Base-by-base conservation (phyloP, 1,139 yeast species). In the Kodamaea sp. region DNA sequence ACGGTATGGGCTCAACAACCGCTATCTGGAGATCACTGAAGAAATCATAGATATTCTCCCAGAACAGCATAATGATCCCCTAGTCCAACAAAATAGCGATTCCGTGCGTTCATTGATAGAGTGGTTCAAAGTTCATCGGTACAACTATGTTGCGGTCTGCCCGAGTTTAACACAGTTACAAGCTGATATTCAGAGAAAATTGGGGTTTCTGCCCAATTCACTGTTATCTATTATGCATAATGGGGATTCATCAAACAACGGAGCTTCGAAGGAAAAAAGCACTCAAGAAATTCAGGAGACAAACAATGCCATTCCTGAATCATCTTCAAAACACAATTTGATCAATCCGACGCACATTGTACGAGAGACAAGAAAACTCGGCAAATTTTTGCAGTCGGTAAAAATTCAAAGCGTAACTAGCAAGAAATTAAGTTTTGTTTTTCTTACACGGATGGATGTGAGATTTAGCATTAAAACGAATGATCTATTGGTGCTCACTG, bases 111-210 rank as follows among this genome's bases (percentile, higher is more conserved):
- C 25, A 5, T 51, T 50, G 29, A 24, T 55, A 1, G 43, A 46
- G 3, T 54, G 61, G 60, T 55, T 56, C 41, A 53, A 44, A 18
- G 27, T 39, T 4, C 46, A 50, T 26, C 46, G 54, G 18, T 59
- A 47, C 33, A 44, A 51, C 16, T 57, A 55, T 26, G 28, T 47
- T 1, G 22, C 49, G 8, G 39, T 31, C 13, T 42, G 45, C 22
- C 36, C 36, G 7, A 27, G 38, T 16, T 5, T 37, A 7, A 7
- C 5, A 3, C 15, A 20, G 3, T 10, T 27, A n/a, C 25, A 24
- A 22, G 21, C 21, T 18, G 21, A 18, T 9, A 18, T 6, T 7
- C 21, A 18, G 21, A 7, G 21, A 7, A 18, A 18, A 18, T 7
- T 18, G 9, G 21, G 9, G n/a, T n/a, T n/a, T n/a, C n/a, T n/a